Evolutionary conservation across 352 stramenopile species (phyloP).

Genomic region (Pelagophyceae sp.): DNA sequence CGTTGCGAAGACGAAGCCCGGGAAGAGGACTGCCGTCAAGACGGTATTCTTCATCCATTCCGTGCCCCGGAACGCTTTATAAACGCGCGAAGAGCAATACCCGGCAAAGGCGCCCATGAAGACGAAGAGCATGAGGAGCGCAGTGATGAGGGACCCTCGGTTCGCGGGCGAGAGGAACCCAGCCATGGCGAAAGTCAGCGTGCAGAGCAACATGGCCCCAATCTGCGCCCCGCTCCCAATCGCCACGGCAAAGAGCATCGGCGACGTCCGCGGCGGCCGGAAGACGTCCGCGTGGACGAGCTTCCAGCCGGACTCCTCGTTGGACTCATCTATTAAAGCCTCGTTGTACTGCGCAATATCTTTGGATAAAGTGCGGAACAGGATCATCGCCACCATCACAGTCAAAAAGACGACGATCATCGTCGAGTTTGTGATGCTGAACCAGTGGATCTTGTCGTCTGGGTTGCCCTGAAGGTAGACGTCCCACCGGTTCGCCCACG

Average conservation of each 20-base stretch:
- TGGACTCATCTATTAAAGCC: neutral
- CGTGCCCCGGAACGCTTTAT: slow-evolving; percentile 94
- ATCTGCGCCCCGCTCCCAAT: slow-evolving; percentile 92
- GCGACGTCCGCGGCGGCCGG: slow-evolving; percentile 78
- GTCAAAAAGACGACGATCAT: slow-evolving; percentile 98
- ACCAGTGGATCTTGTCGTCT: slow-evolving; percentile 91
- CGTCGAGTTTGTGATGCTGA: slow-evolving; percentile 98
- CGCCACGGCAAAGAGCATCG: slow-evolving; percentile 86
- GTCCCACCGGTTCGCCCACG: slow-evolving; percentile 97
- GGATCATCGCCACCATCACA: slow-evolving; percentile 96
- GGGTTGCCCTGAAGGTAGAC: slow-evolving; percentile 79
- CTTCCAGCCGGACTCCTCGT: slow-evolving; percentile 46
- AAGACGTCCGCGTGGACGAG: slow-evolving; percentile 81
- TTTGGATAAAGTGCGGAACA: slow-evolving; percentile 91
- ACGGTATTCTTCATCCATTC: slow-evolving; percentile 94
- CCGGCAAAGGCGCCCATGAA: slow-evolving; percentile 92
- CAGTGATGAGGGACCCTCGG: slow-evolving; percentile 88
- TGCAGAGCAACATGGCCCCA: slow-evolving; percentile 81
- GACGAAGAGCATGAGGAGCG: slow-evolving; percentile 92
- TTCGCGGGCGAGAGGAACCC: slow-evolving; percentile 90
- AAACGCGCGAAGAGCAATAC: slow-evolving; percentile 83
- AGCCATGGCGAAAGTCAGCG: slow-evolving; percentile 85
- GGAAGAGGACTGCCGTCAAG: slow-evolving; percentile 85
- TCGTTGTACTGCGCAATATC: slow-evolving; percentile 97
- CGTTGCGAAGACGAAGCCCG: slow-evolving; percentile 76